Base-by-base conservation (phyloP, 768 basidiomycete genomes). In the Tephrocybe sp. region DNA sequence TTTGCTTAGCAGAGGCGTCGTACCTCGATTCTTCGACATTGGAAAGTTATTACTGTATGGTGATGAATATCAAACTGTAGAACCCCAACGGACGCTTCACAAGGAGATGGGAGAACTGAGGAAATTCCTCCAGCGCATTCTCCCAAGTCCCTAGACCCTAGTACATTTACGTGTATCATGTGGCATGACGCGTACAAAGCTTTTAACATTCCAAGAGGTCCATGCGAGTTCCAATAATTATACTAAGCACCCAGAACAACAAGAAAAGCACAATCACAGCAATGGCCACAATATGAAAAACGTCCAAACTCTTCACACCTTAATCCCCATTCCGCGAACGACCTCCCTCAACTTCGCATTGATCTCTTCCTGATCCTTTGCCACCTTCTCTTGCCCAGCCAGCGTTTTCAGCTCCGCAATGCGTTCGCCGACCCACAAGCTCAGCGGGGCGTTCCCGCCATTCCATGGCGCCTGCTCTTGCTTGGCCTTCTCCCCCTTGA, bases 381-480 rank as follows among this genome's bases (percentile, higher is more conserved):
- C 77, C 4, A 70, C 72, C 23, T 64, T 69, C 11, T 74, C 73
- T 50, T 85, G 80, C 3, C 81, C 83, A 7, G 71, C 70, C 17
- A 85, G 76, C 56, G 77, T 76, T 60, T 80, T 80, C 57, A 88
- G 52, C 58, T 88, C 86, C 42, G 83, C 68, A 56, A 80, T 78
- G 38, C 86, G 73, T 59, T 90, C 82, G 5, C 87, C 87, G 10
- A 85, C 80, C 89, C 89, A 90, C 43, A 88, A 61, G 18, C 87
- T 70, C 61, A 89, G 62, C 30, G 79, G 78, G 3, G 78, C 85
- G 50, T 88, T 88, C 4, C 87, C 88, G 4, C 34, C 34, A n/a
- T 15, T 36, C 34, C 17, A 81, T 59, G 2, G 62, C 62, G 43
- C 75, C 70, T 10, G 57, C 60, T 12, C 34, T 36, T 8, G 4